phyloP scores from a whole-genome alignment of 345 rosid species.

The Arabidopsis thaliana region DNA sequence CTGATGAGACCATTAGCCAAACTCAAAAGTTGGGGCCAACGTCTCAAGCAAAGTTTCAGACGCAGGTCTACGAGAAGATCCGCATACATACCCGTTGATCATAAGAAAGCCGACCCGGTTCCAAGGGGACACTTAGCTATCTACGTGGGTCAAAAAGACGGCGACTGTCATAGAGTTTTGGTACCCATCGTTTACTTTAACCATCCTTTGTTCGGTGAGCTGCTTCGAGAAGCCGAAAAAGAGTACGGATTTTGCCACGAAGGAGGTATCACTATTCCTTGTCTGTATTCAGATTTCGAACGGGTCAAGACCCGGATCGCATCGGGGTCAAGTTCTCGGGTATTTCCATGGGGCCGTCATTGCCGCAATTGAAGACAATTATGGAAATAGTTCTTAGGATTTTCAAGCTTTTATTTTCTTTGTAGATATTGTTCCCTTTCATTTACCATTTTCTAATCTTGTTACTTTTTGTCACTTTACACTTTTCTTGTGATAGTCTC shows the following conservation, averaged over 20 bases:
- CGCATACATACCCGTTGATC: constrained; percentile 49
- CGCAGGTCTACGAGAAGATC: constrained; percentile 45
- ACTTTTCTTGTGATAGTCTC: constrained; percentile 20
- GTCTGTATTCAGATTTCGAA: constrained; percentile 84
- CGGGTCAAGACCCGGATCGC: constrained; percentile 73
- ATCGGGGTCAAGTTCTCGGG: constrained; percentile 54
- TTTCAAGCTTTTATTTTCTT: background rate
- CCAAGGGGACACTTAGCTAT: constrained; percentile 86
- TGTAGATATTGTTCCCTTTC: constrained; percentile 28
- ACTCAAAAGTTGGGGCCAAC: constrained; percentile 67
- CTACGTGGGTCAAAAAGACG: constrained; percentile 80
- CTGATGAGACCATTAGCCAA: constrained; percentile 46
- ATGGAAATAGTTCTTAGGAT: constrained; percentile 4
- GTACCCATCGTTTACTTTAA: constrained; percentile 90
- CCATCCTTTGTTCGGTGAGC: constrained; percentile 87
- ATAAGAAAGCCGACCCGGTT: constrained; percentile 46
- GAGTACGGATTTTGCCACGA: constrained; percentile 83
- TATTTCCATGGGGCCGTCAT: constrained; percentile 50
- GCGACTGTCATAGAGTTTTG: constrained; percentile 72
- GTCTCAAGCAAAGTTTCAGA: constrained; percentile 59
- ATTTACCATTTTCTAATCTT: constrained; percentile 17
- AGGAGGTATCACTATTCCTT: constrained; percentile 92
- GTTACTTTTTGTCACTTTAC: constrained; percentile 32
- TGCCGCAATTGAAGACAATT: constrained; percentile 40
- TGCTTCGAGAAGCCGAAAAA: constrained; percentile 72